Evolutionary conservation across 768 basidiomycete species (phyloP), one percentile per base, ranked within the genome.

Genomic region (Sarcodon aspratus): DNA sequence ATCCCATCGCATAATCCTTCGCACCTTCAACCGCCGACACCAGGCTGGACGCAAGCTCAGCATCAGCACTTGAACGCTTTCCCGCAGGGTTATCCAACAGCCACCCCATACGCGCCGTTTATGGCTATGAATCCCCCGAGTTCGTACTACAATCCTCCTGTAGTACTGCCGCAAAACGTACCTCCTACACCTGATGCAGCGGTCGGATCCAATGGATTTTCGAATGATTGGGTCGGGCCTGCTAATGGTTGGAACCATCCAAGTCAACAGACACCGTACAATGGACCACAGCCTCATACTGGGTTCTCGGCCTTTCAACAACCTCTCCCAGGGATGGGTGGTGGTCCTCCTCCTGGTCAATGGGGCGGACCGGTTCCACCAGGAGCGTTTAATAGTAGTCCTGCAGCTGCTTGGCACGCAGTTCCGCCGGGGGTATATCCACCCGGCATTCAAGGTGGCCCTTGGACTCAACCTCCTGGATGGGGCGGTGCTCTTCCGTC

Each of bases 81-180:
- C 40, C 40, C 40, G 17, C 40, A 42, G 27, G 40, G 40, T 17
- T 42, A 42, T n/a, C 40, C 40, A 9, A 15, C 40, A 15, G 13
- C 17, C 9, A 42, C 40, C 13, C 40, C 40, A 13, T 42, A 42
- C 40, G 17, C 15, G 17, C 40, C 40, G 17, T 42, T 42, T 42
- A 42, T 27, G 9, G 17, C 40, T 15, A 17, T 17, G 17, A 15
- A 42, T 48, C 27, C 49, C 10, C 64, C 63, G 10, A 55, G 59
- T 6, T 66, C 66, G 34, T 67, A 66, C 54, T 61, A 56, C 50
- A 56, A 61, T 50, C 64, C 65, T 3, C 61, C 60, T 0, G 51
- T 61, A 9, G 55, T 55, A 6, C 54, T 66, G 0, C 65, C 63
- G 1, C 50, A 51, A 13, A 48, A 46, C 9, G 45, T 46, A 17